Base-by-base conservation (phyloP, 192 early-diverging fungal species). In the Chytriomyces sp. region DNA sequence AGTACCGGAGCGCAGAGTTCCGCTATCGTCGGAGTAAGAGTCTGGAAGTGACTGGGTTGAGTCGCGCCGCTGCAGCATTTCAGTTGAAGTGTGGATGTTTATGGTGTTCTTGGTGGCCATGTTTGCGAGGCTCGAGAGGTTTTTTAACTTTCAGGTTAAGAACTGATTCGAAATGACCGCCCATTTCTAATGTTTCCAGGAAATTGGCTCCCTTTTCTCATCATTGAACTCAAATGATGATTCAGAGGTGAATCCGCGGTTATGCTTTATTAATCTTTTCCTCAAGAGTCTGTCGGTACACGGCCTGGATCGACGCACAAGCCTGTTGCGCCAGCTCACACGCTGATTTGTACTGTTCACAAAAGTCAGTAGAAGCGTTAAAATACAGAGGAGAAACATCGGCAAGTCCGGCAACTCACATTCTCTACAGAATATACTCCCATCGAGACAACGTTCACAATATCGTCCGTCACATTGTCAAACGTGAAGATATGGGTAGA, bases 401-500 rank as follows among this genome's bases (percentile, higher is more conserved):
- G 22, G 44, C 3, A 49, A 14, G 17, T n/a, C 14, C 2, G 44
- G 44, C 44, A 36, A 34, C 39, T 59, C 76, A 89, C 85, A 78
- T 91, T 83, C 25, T 88, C 84, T 41, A 90, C 81, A 2, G 84
- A 83, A 78, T 90, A 96, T 34, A 84, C 63, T 41, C 94, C 94
- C 36, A 78, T 81, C 53, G 92, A 94, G 34, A 95, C 88, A 17
- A 81, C 87, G 64, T 87, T 87, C 8, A 94, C 64, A 17, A 83
- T 64, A 22, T 79, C 68, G 33, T 78, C 74, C 12, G 75, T 66
- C 5, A 74, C 78, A 59, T 82, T 85, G 66, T 90, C 86, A 75
- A 96, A 96, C 12, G 90, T 93, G 86, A 96, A 94, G 5, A 87
- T 91, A 71, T 98, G 96, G 22, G 80, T 75, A 4, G 96, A 96